These are phyloP conservation scores for Aspergillus indologenus DNA, from an alignment of 495 filamentous ascomycete species.

Conservation along the genomic window DNA sequence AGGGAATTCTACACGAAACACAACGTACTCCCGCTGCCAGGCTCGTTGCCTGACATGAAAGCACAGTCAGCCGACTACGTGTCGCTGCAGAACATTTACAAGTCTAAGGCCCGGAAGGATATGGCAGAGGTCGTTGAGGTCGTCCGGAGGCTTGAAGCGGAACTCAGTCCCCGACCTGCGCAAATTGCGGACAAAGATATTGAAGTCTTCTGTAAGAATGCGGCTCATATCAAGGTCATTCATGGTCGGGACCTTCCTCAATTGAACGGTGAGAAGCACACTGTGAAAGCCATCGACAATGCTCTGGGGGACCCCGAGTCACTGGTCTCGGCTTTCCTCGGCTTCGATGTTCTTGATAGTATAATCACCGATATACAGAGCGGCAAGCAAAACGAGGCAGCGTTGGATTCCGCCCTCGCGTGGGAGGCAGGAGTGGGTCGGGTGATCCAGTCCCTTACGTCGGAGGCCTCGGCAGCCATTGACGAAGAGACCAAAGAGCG, in stretches of 20 bases:
- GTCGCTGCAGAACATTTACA: conserved; percentile 90
- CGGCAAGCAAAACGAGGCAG: conserved; percentile 15
- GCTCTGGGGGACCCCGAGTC: conserved; percentile 48
- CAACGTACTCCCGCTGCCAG: conserved; percentile 74
- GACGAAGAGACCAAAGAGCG: conserved; percentile 35
- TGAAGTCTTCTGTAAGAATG: conserved; percentile 92
- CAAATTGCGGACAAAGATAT: conserved; percentile 71
- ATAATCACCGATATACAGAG: conserved; percentile 45
- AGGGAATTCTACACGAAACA: conserved; percentile 69
- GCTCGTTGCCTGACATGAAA: conserved; percentile 96
- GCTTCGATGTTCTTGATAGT: conserved; percentile 62
- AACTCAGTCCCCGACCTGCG: conserved; percentile 42
- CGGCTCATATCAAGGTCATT: conserved; percentile 88
- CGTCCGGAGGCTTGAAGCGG: conserved; percentile 60
- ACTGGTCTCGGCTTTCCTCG: conserved; percentile 75
- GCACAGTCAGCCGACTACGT: conserved; percentile 90
- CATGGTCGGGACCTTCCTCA: conserved; percentile 55
- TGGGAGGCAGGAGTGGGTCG: conserved; percentile 46
- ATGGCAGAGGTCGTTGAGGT: conserved; percentile 68
- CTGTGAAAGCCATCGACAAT: conserved; percentile 32
- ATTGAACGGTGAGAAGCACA: conserved; percentile 34
- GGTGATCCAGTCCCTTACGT: conserved; percentile 37
- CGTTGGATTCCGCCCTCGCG: conserved; percentile 35
- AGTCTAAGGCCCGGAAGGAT: conserved; percentile 79
- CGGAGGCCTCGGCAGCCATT: conserved; percentile 47